Conservation (phyloP, 257 asterid species). For the Echium plantagineum region DNA sequence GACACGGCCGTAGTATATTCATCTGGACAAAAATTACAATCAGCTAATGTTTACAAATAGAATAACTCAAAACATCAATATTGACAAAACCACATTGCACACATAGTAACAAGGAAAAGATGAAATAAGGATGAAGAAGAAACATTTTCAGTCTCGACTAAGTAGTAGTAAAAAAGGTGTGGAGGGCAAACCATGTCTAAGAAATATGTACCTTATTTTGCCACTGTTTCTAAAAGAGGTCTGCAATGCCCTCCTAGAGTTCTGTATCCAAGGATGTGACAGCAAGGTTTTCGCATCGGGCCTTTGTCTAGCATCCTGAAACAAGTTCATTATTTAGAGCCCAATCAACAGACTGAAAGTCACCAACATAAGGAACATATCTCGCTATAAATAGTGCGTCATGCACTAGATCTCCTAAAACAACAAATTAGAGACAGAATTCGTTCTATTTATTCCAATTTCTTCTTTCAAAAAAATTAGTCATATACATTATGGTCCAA, state of each 20-base stretch:
- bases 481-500: not conserved
- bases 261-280: conserved; percentile 97
- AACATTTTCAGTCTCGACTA: not conserved
- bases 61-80: no score
- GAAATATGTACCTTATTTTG: conserved; percentile 44
- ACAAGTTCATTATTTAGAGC: conserved; percentile 6
- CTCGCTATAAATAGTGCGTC: conserved; percentile 8
- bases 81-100: not conserved
- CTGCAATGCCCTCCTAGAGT: conserved; percentile 88
- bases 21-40: no score
- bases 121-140: not conserved
- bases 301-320: conserved; percentile 99
- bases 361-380: not conserved
- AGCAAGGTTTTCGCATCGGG: conserved; percentile 95
- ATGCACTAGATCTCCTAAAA: not conserved
- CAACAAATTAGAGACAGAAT: not conserved
- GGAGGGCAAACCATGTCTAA: not conserved
- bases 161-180: not conserved
- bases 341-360: no score
- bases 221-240: conserved; percentile 84
- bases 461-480: no score
- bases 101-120: no score
- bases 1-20: no score
- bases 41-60: no score
- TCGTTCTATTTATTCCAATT: not conserved